phyloP scores from a whole-genome alignment of 225 moss, liverwort and hornwort genomes.

The Antitrichia curtipendula region DNA sequence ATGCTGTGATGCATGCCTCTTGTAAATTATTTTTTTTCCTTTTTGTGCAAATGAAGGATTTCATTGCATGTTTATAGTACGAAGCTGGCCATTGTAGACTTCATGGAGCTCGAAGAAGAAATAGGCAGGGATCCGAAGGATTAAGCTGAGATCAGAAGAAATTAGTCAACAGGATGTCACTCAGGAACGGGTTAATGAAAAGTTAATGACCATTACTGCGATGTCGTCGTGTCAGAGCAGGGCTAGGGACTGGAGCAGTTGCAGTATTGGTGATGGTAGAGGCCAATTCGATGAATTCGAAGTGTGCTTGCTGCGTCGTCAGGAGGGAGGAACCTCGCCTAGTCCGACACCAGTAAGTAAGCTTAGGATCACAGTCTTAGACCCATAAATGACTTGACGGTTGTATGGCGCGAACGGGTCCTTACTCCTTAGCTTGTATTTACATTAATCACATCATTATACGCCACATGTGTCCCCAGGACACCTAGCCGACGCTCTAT shows the following conservation, averaged over 20 bases:
- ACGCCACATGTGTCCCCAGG: conserved; percentile 1
- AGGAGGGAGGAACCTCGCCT: background rate
- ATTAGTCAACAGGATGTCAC: background rate
- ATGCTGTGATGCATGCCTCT: background rate
- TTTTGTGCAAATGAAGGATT: background rate
- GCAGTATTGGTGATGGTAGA: background rate
- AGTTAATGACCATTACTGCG: background rate
- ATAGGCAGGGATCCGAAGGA: background rate
- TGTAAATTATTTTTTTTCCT: too few species aligned
- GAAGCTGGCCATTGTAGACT: background rate
- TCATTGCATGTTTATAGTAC: too few species aligned
- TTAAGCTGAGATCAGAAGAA: background rate
- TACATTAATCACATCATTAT: background rate
- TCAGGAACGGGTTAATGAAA: background rate
- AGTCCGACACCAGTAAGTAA: background rate
- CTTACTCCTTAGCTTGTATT: background rate
- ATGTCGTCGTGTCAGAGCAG: background rate
- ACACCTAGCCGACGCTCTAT: background rate
- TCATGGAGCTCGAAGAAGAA: background rate
- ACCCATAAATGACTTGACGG: background rate
- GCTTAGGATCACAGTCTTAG: background rate
- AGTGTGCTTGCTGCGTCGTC: background rate
- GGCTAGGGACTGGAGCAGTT: background rate
- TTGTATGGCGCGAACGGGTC: background rate
- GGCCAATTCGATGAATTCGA: background rate